Evolutionary conservation across 2,329 filamentous ascomycete species (phyloP), one percentile per base, ranked within the genome.

Genomic region (Blastomyces parvus): DNA sequence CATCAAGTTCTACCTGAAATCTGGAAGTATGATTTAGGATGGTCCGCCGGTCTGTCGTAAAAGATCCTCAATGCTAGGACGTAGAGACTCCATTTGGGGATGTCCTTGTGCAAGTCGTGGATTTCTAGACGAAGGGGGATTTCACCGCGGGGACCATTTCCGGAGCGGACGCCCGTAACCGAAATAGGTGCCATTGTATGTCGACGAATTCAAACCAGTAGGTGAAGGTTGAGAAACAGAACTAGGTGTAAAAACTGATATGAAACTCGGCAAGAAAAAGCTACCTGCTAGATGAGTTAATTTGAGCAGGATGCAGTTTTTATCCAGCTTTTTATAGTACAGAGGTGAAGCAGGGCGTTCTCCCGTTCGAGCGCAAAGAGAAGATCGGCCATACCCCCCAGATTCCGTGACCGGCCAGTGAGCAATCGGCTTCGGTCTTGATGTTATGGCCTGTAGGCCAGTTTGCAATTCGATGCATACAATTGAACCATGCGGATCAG

Each of bases 51-150:
- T 19, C 42, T 59, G 36, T 59, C 58, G 42, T 59, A 59, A 33
- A 59, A 59, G 42, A 59, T 59, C 42, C 58, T 59, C 42, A 59
- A 59, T 14, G 58, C 58, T 2, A 59, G 42, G 30, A 59, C 58
- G 58, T 59, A 59, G 22, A 59, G 58, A 33, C 58, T 48, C 58
- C 58, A 59, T 48, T 59, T 46, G 42, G 33, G 40, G 42, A 59
- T 27, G 44, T 59, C 42, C 25, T 48, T 46, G 3, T 48, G 40
- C 40, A 59, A 48, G 7, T 59, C 58, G n/a, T 59, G 58, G 19
- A 59, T 59, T n/a, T 59, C 42, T 17, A 46, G 17, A 48, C 58
- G 58, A 48, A 59, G 58, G 8, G 58, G 58, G 3, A 59, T 59
- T 59, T 59, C 58, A 22, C 58, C 58, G 30, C 25, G 36, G 46